A percentile compares a stretch with the other conserved stretches of the same genome.
phyloP scores from a whole-genome alignment of 2,329 filamentous ascomycete species.

The Chlorencoelia australis region DNA sequence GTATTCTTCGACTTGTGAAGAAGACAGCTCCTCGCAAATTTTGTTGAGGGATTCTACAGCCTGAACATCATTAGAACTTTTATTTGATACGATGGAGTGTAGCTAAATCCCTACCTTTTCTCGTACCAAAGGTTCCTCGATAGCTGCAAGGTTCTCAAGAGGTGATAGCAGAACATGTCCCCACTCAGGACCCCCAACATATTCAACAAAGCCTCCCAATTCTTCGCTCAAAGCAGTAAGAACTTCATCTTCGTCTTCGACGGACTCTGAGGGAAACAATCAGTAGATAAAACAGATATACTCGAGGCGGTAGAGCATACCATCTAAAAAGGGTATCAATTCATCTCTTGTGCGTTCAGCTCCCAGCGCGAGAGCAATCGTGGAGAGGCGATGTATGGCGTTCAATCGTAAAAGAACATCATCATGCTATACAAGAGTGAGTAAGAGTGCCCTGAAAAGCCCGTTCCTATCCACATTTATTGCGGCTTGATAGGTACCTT shows the following conservation, averaged over 20 bases:
- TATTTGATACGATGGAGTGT: slow-evolving; percentile 4
- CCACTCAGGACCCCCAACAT: slow-evolving; percentile 87
- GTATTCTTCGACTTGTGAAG: slow-evolving; percentile 90
- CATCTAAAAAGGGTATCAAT: slow-evolving; percentile 97
- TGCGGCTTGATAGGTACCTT: slow-evolving; percentile 54
- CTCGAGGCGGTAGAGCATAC: slow-evolving; percentile 44
- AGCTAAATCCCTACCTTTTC: slow-evolving; percentile 64
- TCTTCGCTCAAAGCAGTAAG: slow-evolving; percentile 95
- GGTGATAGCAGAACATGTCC: slow-evolving; percentile 95
- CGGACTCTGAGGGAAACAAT: slow-evolving; percentile 62
- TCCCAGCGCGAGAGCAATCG: slow-evolving; percentile 91
- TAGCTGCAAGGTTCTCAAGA: slow-evolving; percentile 93
- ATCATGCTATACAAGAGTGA: slow-evolving; percentile 60
- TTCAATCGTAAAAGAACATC: slow-evolving; percentile 97
- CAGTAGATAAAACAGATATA: not conserved
- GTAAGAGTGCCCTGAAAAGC: slow-evolving; percentile 9
- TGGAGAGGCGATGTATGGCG: slow-evolving; percentile 95
- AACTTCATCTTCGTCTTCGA: slow-evolving; percentile 98
- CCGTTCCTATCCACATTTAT: not conserved
- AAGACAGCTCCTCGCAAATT: slow-evolving; percentile 86
- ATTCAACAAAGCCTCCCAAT: slow-evolving; percentile 92
- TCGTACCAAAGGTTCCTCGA: slow-evolving; percentile 93
- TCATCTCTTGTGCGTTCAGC: slow-evolving; percentile 96
- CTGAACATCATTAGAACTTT: too few relatives aligned
- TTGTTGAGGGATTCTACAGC: slow-evolving; percentile 99